These are phyloP conservation scores for Phytophthora citrophthora DNA, from an alignment of 352 stramenopile genomes.

Conservation along the genomic window DNA sequence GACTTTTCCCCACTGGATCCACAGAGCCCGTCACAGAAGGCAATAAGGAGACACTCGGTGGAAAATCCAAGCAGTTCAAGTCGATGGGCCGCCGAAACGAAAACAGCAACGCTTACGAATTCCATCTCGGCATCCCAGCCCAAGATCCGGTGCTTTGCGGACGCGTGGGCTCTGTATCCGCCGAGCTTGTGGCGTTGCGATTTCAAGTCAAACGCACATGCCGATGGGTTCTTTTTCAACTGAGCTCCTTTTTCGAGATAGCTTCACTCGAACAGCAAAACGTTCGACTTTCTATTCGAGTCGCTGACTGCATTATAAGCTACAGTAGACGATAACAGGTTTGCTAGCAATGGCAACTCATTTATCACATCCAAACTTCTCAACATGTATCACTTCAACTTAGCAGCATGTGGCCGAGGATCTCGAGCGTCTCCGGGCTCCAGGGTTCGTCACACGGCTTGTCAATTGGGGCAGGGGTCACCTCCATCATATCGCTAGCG, in stretches of 20 bases:
- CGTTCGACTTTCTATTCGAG: neutral
- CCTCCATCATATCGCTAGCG: constrained; percentile 7
- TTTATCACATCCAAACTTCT: constrained; percentile 15
- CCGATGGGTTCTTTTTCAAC: neutral
- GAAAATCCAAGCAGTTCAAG: constrained; percentile 32
- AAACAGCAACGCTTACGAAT: constrained; percentile 27
- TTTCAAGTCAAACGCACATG: neutral
- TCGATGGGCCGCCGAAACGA: constrained; percentile 12
- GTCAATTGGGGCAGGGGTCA: constrained; percentile 30
- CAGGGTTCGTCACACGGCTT: constrained; percentile 33
- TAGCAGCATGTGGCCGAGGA: constrained; percentile 42
- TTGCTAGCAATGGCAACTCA: constrained; percentile 4
- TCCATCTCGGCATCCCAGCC: neutral
- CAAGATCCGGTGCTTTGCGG: constrained; percentile 7
- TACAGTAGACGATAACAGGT: neutral
- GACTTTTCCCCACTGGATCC: constrained; percentile 5
- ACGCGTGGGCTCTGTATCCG: neutral
- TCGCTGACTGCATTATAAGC: neutral
- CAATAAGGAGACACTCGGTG: constrained; percentile 10
- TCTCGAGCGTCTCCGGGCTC: constrained; percentile 43
- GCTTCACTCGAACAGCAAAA: constrained; percentile 37
- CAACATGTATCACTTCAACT: constrained; percentile 22
- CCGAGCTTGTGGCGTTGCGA: constrained; percentile 3
- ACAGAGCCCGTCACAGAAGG: constrained; percentile 17
- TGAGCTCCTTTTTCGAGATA: constrained; percentile 10